Percentiles rank a stretch among this genome's conserved stretches.
phyloP scores from a whole-genome alignment of 768 basidiomycete species.

The Fibroporia radiculosa region DNA sequence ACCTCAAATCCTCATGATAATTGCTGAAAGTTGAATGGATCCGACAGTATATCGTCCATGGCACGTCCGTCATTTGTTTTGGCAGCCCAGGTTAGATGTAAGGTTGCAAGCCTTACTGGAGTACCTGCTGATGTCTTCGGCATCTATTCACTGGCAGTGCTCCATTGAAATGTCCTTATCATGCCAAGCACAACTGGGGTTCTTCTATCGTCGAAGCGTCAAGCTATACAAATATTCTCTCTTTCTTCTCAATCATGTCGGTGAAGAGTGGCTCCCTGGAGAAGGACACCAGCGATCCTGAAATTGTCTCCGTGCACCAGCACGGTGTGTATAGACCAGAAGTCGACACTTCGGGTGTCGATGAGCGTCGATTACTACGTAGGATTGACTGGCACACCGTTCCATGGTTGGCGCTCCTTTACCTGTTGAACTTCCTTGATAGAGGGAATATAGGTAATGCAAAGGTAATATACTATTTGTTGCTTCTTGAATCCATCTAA shows the following conservation, averaged over 20 bases:
- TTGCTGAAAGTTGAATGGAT: too few relatives aligned
- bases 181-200: too few relatives aligned
- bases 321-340: constrained; percentile 38
- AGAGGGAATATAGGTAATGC: constrained; percentile 64
- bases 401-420: constrained; percentile 70
- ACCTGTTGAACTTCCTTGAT: constrained; percentile 68
- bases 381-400: constrained; percentile 62
- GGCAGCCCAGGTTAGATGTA: too few relatives aligned
- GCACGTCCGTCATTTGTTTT: too few relatives aligned
- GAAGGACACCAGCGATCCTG: neutral
- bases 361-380: constrained; percentile 47
- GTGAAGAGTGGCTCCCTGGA: neutral
- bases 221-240: too few relatives aligned
- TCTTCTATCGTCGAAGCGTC: too few relatives aligned
- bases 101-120: too few relatives aligned
- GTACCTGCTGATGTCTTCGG: too few relatives aligned
- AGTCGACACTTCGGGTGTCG: constrained; percentile 42
- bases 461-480: constrained; percentile 32
- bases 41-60: too few relatives aligned
- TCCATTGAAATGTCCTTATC: too few relatives aligned
- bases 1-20: too few relatives aligned
- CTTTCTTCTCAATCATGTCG: neutral
- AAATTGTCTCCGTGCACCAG: constrained; percentile 8
- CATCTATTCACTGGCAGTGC: too few relatives aligned
- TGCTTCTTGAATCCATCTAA: neutral